These are phyloP conservation scores for Xerocomus brunneocitrinus DNA, from an alignment of 768 basidiomycete genomes.

Conservation along the genomic window DNA sequence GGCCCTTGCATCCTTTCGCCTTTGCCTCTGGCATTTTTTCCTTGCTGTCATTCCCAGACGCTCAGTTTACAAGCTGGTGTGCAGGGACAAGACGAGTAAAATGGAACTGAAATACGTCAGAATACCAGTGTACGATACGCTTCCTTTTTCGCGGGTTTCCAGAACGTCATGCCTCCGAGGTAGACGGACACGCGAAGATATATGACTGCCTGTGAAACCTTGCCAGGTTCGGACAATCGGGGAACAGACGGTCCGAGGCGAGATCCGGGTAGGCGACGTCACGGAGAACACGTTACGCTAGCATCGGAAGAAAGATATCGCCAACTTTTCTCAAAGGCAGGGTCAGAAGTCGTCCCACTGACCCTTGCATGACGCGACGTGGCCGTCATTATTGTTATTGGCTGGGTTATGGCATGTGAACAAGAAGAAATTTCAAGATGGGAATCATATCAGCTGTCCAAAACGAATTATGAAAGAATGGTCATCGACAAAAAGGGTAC, in stretches of 20 bases:
- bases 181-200: not conserved
- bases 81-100: not conserved
- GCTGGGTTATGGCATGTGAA: conserved; percentile 2
- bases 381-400: not conserved
- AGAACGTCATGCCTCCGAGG: not conserved
- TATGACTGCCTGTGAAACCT: not conserved
- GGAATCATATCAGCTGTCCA: conserved; percentile 4
- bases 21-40: not conserved
- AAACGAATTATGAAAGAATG: not conserved
- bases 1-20: not conserved
- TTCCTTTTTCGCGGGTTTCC: not conserved
- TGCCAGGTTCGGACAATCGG: not conserved
- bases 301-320: not conserved
- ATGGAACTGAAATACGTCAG: not conserved
- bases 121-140: not conserved
- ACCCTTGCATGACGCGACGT: not conserved
- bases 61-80: not conserved
- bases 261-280: not conserved
- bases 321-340: not conserved
- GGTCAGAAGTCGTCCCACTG: not conserved
- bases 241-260: not conserved
- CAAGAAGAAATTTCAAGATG: conserved; percentile 3
- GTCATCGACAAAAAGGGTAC: conserved; percentile 4
- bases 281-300: not conserved
- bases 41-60: not conserved